Base-by-base conservation (phyloP, 2,329 filamentous ascomycete species). In the Cadophora sp. region DNA sequence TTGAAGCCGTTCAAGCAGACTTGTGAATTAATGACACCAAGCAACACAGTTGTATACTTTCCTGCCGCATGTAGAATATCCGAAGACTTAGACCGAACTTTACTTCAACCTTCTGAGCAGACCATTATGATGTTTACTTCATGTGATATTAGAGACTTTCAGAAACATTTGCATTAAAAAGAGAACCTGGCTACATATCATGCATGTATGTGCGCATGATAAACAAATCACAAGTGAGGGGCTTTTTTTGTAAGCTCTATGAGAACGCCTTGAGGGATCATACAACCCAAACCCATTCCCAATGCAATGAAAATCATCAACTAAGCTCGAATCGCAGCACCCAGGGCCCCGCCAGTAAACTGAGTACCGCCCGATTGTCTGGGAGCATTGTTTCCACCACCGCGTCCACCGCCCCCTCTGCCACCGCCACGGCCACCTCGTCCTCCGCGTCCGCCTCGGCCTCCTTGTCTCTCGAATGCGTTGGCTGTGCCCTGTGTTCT, bases 401-500 rank as follows among this genome's bases (percentile, higher is more conserved):
- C 81, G 14, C 64, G 47, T 9, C 64, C 64, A 50, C 87, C 82
- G 65, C 90, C 90, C 55, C 66, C 36, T 67, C 85, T 84, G 51
- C 79, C 78, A 70, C 86, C 81, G 43, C 87, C 82, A 63, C 89
- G 89, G 55, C 83, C 81, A 70, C 88, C 83, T 63, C 87, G 81
- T 59, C 90, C 86, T 33, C 85, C 89, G 33, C 90, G 87, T 59
- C 87, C 86, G 68, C 91, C 90, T 71, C 91, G 87, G 66, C 92
- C 92, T 72, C 93, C 92, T 83, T 97, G 93, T 79, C 95, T 85
- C 85, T 97, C 94, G 81, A 98, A 98, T 33, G 94, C 95, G 77
- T 97, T 97, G 67, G 93, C 90, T 73, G 94, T 97, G 75, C 96
- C 96, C 80, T 97, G 94, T 74, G 96, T 98, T 78, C 96, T 89